phyloP scores from a whole-genome alignment of 495 filamentous ascomycete species.

The Podospora pseudopauciseta region DNA sequence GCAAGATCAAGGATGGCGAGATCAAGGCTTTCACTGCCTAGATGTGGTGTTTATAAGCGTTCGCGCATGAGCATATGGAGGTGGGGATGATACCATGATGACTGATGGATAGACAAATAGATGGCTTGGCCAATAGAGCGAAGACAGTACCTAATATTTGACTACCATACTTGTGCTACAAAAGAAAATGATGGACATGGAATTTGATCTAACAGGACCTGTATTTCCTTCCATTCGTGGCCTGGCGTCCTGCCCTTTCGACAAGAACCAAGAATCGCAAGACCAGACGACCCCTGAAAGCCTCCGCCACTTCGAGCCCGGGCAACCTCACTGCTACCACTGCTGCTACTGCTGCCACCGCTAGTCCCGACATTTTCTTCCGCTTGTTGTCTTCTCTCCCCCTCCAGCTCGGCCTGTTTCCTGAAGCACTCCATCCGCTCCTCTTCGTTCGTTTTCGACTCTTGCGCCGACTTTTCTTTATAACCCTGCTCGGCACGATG shows the following conservation, averaged over 20 bases:
- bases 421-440: neutral
- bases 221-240: neutral
- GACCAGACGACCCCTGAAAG: neutral
- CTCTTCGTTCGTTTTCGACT: neutral
- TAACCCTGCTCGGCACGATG: neutral
- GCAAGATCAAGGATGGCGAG: conserved; percentile 81
- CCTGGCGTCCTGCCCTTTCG: no score
- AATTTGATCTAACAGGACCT: neutral
- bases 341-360: neutral
- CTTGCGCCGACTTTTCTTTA: neutral
- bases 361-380: neutral
- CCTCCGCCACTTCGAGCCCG: neutral
- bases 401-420: neutral
- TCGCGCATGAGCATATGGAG: conserved; percentile 4
- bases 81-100: neutral
- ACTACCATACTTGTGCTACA: neutral
- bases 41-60: conserved; percentile 9
- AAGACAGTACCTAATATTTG: neutral
- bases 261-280: neutral
- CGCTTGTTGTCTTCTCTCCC: neutral
- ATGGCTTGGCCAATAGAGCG: neutral
- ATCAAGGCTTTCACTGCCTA: conserved; percentile 41
- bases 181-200: neutral
- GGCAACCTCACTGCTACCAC: neutral
- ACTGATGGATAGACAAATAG: conserved; percentile 8